A percentile compares a stretch with the other conserved stretches of the same genome.
Conservation (phyloP, 768 basidiomycete species). For the Calocybe indica region DNA sequence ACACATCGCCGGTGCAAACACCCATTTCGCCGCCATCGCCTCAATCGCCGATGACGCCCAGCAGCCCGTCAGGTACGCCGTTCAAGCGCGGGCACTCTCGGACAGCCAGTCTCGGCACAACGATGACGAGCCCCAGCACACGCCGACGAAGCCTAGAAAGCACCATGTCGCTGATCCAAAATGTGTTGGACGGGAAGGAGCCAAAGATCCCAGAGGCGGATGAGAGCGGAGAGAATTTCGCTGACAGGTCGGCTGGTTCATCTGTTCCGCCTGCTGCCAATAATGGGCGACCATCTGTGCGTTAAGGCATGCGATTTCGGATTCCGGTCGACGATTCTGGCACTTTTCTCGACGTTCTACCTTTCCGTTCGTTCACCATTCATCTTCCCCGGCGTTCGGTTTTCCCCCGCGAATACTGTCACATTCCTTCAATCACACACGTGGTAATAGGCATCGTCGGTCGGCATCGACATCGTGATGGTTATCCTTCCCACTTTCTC, state of each 20-base stretch:
- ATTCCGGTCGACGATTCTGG: not conserved
- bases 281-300: constrained; percentile 1
- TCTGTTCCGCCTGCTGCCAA: constrained; percentile 6
- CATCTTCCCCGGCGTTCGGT: too few relatives aligned
- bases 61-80: constrained; percentile 25
- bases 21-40: constrained; percentile 20
- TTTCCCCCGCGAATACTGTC: too few relatives aligned
- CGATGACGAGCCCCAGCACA: constrained; percentile 92
- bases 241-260: constrained; percentile 27
- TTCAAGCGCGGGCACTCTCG: constrained; percentile 66
- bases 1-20: constrained; percentile 14
- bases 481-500: too few relatives aligned
- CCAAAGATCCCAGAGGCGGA: constrained; percentile 28
- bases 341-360: not conserved
- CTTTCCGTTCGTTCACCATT: not conserved
- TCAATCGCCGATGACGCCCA: constrained; percentile 35
- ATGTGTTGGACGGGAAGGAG: constrained; percentile 75
- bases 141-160: constrained; percentile 89
- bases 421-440: too few relatives aligned
- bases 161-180: constrained; percentile 92
- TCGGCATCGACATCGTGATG: too few relatives aligned
- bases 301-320: not conserved
- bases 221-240: constrained; percentile 28
- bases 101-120: constrained; percentile 86
- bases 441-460: too few relatives aligned